Evolutionary conservation across 2,329 filamentous ascomycete species (phyloP).

Genomic region (Saccharata proteae): DNA sequence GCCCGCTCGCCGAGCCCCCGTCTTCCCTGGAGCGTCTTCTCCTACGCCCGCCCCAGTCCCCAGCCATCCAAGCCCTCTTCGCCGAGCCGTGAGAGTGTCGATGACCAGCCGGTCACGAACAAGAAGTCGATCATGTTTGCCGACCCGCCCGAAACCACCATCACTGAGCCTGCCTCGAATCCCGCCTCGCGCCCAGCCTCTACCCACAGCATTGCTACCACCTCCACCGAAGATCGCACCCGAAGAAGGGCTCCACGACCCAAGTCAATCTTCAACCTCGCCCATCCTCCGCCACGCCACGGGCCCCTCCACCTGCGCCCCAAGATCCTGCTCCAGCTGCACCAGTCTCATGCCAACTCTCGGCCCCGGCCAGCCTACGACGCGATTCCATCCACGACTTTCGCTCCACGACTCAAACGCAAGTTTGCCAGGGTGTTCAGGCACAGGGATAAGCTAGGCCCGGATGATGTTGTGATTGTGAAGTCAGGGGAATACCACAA

Average conservation of each 20-base stretch:
- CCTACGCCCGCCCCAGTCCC: constrained; percentile 17
- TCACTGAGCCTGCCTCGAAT: too few relatives aligned
- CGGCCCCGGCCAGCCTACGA: constrained; percentile 60
- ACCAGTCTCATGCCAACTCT: constrained; percentile 46
- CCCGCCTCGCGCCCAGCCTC: constrained; percentile 8
- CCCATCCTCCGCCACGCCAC: constrained; percentile 51
- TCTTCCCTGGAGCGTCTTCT: constrained; percentile 23
- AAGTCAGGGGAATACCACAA: constrained; percentile 59
- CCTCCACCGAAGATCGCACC: constrained; percentile 21
- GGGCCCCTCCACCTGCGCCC: constrained; percentile 53
- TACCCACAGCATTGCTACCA: constrained; percentile 5
- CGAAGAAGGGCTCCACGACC: constrained; percentile 37
- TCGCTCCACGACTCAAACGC: constrained; percentile 34
- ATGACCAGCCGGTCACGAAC: constrained; percentile 7
- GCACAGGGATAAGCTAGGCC: constrained; percentile 50
- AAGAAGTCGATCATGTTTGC: constrained; percentile 10
- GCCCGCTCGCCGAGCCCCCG: constrained; percentile 19
- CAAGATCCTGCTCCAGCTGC: constrained; percentile 58
- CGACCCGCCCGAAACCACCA: constrained; percentile 5
- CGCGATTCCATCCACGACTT: constrained; percentile 55
- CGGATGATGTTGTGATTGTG: constrained; percentile 59
- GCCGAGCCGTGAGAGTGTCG: constrained; percentile 6
- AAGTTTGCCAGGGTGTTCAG: constrained; percentile 52
- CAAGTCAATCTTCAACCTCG: constrained; percentile 54
- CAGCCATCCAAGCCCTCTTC: constrained; percentile 11